A percentile compares a stretch with the other conserved stretches of the same genome.
Conservation (phyloP, 2,329 filamentous ascomycete species). For the Scytalidium sp. region DNA sequence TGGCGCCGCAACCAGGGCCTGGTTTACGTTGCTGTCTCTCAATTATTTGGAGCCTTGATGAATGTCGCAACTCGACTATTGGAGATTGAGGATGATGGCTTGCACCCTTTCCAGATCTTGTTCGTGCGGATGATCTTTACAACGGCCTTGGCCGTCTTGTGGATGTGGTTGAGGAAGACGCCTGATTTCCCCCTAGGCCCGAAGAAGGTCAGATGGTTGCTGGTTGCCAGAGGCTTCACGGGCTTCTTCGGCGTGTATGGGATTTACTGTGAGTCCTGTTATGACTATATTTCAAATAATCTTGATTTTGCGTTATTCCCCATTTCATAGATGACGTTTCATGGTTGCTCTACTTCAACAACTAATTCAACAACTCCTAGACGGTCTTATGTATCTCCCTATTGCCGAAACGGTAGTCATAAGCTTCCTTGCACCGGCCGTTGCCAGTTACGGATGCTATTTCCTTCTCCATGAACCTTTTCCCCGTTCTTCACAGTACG, state of each 20-base stretch:
- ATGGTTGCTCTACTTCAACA: no score
- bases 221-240: slow-evolving; percentile 64
- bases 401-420: slow-evolving; percentile 87
- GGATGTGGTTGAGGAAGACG: slow-evolving; percentile 70
- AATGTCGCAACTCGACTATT: slow-evolving; percentile 76
- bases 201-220: slow-evolving; percentile 61
- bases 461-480: slow-evolving; percentile 74
- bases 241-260: slow-evolving; percentile 80
- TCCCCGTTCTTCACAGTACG: slow-evolving; percentile 72
- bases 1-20: slow-evolving; percentile 71
- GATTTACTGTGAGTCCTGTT: slow-evolving; percentile 31
- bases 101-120: slow-evolving; percentile 83
- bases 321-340: no score
- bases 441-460: slow-evolving; percentile 78
- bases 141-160: slow-evolving; percentile 59
- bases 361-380: slow-evolving; percentile 24
- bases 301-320: not conserved
- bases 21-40: slow-evolving; percentile 68
- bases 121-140: slow-evolving; percentile 79
- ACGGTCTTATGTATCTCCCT: slow-evolving; percentile 73
- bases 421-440: slow-evolving; percentile 77
- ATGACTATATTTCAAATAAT: not conserved
- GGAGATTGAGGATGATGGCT: slow-evolving; percentile 66
- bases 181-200: slow-evolving; percentile 70
- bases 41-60: slow-evolving; percentile 83